These are phyloP conservation scores for Chaetomiaceae sp. DNA, from an alignment of 2,329 filamentous ascomycete species.

Conservation along the genomic window DNA sequence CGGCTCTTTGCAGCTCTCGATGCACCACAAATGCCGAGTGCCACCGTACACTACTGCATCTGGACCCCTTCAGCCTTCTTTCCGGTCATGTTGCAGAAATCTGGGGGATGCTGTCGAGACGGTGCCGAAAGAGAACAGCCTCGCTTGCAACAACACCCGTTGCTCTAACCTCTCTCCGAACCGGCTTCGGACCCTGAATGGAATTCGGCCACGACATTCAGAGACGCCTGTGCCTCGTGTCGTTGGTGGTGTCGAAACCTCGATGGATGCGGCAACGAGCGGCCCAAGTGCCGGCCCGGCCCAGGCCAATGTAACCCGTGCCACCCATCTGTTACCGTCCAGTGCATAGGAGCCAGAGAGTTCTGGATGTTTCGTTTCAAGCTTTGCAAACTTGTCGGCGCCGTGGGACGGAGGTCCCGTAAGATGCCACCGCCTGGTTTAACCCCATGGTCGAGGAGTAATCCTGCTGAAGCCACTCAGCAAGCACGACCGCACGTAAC, in stretches of 20 bases:
- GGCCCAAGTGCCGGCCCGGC: constrained; percentile 1
- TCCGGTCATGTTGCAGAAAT: neutral
- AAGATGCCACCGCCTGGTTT: too few species aligned
- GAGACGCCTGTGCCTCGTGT: neutral
- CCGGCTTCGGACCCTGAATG: too few species aligned
- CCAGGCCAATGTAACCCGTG: constrained; percentile 1
- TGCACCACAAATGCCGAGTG: constrained; percentile 1
- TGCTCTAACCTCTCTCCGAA: too few species aligned
- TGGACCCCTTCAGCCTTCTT: neutral
- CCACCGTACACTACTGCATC: neutral
- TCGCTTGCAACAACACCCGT: too few species aligned
- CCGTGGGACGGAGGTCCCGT: too few species aligned
- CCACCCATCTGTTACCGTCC: constrained; percentile 1
- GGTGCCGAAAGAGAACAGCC: too few species aligned
- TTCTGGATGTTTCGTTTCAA: neutral
- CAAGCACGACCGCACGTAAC: neutral
- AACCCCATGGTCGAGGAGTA: too few species aligned
- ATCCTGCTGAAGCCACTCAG: neutral
- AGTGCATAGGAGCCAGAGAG: neutral
- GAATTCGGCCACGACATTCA: neutral
- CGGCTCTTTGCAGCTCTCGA: neutral
- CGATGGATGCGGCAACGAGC: constrained; percentile 1
- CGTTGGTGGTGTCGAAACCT: neutral
- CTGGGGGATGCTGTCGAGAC: too few species aligned
- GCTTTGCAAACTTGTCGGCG: neutral